Conservation (phyloP, 2,329 filamentous ascomycete genomes). For the Dothistroma septosporum region DNA sequence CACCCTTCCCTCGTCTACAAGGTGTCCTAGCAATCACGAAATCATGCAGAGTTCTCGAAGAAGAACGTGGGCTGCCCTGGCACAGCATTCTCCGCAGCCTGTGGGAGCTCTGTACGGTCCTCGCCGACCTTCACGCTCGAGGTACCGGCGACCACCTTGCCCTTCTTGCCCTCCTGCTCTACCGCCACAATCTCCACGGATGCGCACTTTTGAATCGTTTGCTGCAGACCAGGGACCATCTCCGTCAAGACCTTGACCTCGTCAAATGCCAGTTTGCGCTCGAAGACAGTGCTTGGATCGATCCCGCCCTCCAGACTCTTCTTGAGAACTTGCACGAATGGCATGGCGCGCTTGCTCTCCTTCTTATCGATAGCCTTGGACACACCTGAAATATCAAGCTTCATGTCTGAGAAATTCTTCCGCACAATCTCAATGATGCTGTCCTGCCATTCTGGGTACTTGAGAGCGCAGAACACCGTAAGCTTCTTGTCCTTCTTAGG, state of each 20-base stretch:
- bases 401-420: conserved; percentile 61
- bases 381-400: conserved; percentile 74
- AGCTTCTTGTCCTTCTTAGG: conserved; percentile 89
- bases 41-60: conserved; percentile 64
- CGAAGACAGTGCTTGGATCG: conserved; percentile 69
- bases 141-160: conserved; percentile 52
- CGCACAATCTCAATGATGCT: conserved; percentile 79
- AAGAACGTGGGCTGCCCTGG: conserved; percentile 78
- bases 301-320: conserved; percentile 62
- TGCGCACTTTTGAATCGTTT: conserved; percentile 64
- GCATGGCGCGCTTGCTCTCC: conserved; percentile 98
- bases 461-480: conserved; percentile 74
- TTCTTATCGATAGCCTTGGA: conserved; percentile 75
- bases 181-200: conserved; percentile 69
- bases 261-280: conserved; percentile 81
- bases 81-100: conserved; percentile 66
- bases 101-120: conserved; percentile 55
- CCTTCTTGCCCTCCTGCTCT: conserved; percentile 65
- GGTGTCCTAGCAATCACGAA: not conserved
- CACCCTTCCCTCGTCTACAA: not conserved
- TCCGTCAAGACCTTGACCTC: conserved; percentile 70
- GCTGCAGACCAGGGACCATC: conserved; percentile 76
- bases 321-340: conserved; percentile 86
- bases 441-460: conserved; percentile 86
- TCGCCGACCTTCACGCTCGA: conserved; percentile 52